Conservation (phyloP, 2,329 filamentous ascomycete species). For the Sclerotinia minor region DNA sequence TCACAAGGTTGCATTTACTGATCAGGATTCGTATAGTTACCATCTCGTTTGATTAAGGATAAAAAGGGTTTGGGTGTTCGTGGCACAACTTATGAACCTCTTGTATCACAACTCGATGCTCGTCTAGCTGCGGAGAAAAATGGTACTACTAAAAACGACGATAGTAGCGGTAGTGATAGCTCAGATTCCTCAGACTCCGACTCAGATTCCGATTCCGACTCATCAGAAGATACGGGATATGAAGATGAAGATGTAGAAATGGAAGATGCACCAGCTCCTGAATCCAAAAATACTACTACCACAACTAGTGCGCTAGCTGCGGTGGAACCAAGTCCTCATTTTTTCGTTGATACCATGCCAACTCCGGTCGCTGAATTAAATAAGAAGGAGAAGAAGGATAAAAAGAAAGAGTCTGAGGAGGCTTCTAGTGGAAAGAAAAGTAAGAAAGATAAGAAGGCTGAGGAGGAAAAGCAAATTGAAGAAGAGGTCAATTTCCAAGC, state of each 20-base stretch:
- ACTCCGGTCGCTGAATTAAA: slow-evolving; percentile 28
- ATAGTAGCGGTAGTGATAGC: slow-evolving; percentile 9
- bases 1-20: neutral
- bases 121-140: slow-evolving; percentile 26
- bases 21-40: slow-evolving; percentile 29
- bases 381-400: slow-evolving; percentile 30
- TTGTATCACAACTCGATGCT: slow-evolving; percentile 29
- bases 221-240: neutral
- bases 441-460: slow-evolving; percentile 69
- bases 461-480: slow-evolving; percentile 50
- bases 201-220: slow-evolving; percentile 13
- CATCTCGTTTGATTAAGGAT: slow-evolving; percentile 28
- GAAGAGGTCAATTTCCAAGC: slow-evolving; percentile 32
- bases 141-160: neutral
- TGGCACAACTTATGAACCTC: slow-evolving; percentile 30
- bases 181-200: slow-evolving; percentile 9
- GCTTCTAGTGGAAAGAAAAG: neutral
- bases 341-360: slow-evolving; percentile 36
- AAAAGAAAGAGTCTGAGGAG: slow-evolving; percentile 2
- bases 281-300: neutral
- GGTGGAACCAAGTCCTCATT: slow-evolving; percentile 33
- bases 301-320: neutral
- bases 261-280: slow-evolving; percentile 18
- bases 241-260: slow-evolving; percentile 24
- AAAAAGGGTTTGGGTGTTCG: slow-evolving; percentile 33